Base-by-base conservation (phyloP, 352 stramenopile genomes). In the Globisporangium echinulatum region DNA sequence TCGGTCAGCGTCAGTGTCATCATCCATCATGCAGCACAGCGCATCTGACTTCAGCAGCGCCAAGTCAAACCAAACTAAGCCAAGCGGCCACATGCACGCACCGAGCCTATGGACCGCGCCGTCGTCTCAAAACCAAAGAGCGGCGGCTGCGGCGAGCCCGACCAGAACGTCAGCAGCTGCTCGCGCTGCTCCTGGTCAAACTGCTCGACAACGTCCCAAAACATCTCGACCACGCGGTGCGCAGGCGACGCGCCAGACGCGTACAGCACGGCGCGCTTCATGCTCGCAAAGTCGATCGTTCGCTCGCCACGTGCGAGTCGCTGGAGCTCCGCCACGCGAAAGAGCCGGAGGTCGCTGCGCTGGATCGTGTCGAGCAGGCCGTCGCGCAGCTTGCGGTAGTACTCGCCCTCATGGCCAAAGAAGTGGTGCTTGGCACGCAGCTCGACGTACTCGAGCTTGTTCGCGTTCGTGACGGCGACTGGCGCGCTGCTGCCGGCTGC, bases 161-260 rank as follows among this genome's bases (percentile, higher is more conserved):
- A 89, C 83, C 83, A 92, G 56, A 92, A 92, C 0, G 74, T 82
- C n/a, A 92, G 62, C 7, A 92, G 59, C 51, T 87, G 80, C 19
- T 74, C 70, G 57, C 72, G 71, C 15, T 59, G 65, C 2, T 66
- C 46, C 57, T 90, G 71, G 42, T 89, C 76, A 52, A 92, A 88
- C 10, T 42, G 61, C 17, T 87, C 71, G 1, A 82, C 81, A 7
- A 90, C 74, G 14, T 77, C 61, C 83, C 83, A 92, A 50, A 92
- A 92, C 25, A 67, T 58, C 39, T 71, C 61, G 25, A 88, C 64
- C 9, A 85, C 76, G 33, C 72, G 62, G 15, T 81, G 62, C 8
- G 61, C 61, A 5, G 77, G 68, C 7, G 75, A 76, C 11, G 69
- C 66, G 1, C 75, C 74, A 15, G 74, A 69, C 5, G 74, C 82